Percentiles rank a stretch among this genome's conserved stretches.
Conservation (phyloP, 371 early-diverging fungal species). For the Circinella umbellata region DNA sequence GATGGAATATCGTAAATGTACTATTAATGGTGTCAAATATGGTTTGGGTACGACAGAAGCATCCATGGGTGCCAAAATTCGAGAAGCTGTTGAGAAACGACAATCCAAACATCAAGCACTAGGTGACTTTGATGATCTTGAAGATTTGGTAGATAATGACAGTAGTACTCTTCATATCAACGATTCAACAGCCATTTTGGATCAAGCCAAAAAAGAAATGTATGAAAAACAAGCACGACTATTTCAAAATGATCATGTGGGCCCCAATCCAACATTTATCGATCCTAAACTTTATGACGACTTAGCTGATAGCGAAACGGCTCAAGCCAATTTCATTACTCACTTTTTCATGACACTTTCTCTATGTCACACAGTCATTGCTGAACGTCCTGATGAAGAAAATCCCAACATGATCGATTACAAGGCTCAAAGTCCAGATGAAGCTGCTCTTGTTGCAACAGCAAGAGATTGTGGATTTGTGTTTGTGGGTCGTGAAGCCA, state of each 20-base stretch:
- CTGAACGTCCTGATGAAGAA: conserved; percentile 51
- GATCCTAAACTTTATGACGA: conserved; percentile 50
- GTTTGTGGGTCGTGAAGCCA: conserved; percentile 71
- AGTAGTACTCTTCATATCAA: conserved; percentile 1
- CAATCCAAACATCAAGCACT: conserved; percentile 12
- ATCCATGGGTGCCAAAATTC: conserved; percentile 30
- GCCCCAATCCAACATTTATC: conserved; percentile 48
- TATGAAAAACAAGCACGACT: conserved; percentile 36
- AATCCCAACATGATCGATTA: conserved; percentile 64
- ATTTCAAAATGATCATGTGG: conserved; percentile 40
- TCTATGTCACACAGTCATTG: conserved; percentile 92
- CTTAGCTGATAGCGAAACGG: conserved; percentile 20
- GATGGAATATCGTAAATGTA: conserved; percentile 80
- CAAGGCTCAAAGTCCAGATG: conserved; percentile 94
- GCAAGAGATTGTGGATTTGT: conserved; percentile 84
- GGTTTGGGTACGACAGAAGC: conserved; percentile 62
- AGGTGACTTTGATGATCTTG: background rate
- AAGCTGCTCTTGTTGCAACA: conserved; percentile 89
- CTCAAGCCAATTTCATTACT: conserved; percentile 31
- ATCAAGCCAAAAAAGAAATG: conserved; percentile 31
- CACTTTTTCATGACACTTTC: conserved; percentile 86
- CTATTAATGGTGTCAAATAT: conserved; percentile 82
- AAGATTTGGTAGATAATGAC: conserved; percentile 8
- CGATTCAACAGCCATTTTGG: conserved; percentile 14
- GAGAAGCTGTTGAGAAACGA: conserved; percentile 23